Conservation (phyloP, 2,329 filamentous ascomycete genomes). For the Dactylonectria estremocensis region DNA sequence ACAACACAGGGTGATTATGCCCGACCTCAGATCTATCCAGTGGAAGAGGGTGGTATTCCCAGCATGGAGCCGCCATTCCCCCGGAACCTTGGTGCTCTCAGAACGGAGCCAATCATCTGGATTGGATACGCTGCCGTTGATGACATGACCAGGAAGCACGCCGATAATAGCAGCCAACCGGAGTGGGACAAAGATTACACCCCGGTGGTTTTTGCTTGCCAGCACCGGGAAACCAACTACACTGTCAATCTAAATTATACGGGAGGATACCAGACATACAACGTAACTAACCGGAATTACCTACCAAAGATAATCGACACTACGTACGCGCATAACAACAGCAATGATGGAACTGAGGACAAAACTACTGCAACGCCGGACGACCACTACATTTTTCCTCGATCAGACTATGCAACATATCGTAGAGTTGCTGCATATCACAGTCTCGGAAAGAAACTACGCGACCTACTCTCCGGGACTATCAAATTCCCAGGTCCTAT, state of each 20-base stretch:
- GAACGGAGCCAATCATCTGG: constrained; percentile 41
- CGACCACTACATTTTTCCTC: constrained; percentile 34
- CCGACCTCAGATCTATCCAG: constrained; percentile 28
- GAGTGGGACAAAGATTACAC: constrained; percentile 40
- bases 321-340: not conserved
- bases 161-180: not conserved
- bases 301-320: constrained; percentile 43
- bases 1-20: constrained; percentile 37
- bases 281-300: constrained; percentile 26
- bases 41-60: constrained; percentile 6
- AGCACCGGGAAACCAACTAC: constrained; percentile 44
- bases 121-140: constrained; percentile 38
- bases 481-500: constrained; percentile 30
- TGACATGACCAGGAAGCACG: constrained; percentile 19
- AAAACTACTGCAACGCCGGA: constrained; percentile 30
- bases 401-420: constrained; percentile 17
- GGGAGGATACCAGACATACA: constrained; percentile 32
- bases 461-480: constrained; percentile 28
- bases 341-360: constrained; percentile 34
- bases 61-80: constrained; percentile 22
- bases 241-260: constrained; percentile 39
- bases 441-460: constrained; percentile 29
- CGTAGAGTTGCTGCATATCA: constrained; percentile 39
- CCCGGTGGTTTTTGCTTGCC: constrained; percentile 36
- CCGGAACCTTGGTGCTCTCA: constrained; percentile 33